Evolutionary conservation across 2,329 filamentous ascomycete species (phyloP), one percentile per base, ranked within the genome.

Genomic region (Botrytis tulipae): DNA sequence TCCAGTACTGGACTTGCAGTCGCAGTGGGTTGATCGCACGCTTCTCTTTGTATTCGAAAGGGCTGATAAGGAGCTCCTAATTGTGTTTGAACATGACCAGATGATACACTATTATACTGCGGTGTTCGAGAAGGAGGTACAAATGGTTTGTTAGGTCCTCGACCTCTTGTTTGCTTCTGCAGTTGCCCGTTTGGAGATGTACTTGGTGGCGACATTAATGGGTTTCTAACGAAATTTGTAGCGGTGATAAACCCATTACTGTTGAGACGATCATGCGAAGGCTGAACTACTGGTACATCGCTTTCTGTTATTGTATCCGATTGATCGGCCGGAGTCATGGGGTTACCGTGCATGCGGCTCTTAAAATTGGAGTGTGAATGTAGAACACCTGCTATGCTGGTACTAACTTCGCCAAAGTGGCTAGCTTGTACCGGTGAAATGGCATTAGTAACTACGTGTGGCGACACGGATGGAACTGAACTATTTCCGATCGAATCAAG

Each of bases 181-280:
- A 40, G 16, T 40, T 69, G 71, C 40, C 32, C 35, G 3, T 44
- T n/a, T 44, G 71, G 71, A 37, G 63, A 68, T 35, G 71, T 72
- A 37, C 48, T 48, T 59, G 75, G 76, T 29, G 75, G 76, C 54
- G 77, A 75, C 32, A 76, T 65, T 12, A 76, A 51, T 48, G 72
- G 32, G 16, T 63, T 67, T 66, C 73, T 72, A 32, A 65, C 20
- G 25, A 79, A 51, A 35, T 75, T 71, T 73, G 76, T 77, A 40
- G 79, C 79, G 35, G 75, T 78, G 35, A 77, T 66, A 71, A 81
- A 80, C 16, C 77, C 79, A 61, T 76, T 76, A 44, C 8, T 40
- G 25, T 29, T 35, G 40, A n/a, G 18, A 42, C 16, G 40, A 32
- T 48, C 42, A n/a, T 48, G 51, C 22, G 16, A 14, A 4, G n/a